These are phyloP conservation scores for Candida nemodendra DNA, from an alignment of 805 yeast species.

Conservation along the genomic window DNA sequence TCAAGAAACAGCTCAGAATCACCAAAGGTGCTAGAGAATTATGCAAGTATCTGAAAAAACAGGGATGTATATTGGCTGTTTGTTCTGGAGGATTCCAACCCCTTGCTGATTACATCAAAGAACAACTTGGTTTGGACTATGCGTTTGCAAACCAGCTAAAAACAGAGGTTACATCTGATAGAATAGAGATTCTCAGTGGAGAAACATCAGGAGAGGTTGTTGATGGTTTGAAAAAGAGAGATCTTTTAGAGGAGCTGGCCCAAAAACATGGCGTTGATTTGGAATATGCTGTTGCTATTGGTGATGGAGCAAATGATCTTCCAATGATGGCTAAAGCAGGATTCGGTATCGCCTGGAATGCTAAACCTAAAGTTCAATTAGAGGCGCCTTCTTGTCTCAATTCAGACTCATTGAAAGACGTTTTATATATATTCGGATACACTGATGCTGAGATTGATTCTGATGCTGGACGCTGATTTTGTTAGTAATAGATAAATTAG, in stretches of 20 bases:
- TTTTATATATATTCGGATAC: slow-evolving; percentile 79
- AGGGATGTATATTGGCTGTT: slow-evolving; percentile 76
- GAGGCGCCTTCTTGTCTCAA: slow-evolving; percentile 83
- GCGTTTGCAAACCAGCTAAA: slow-evolving; percentile 79
- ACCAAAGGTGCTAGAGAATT: slow-evolving; percentile 88
- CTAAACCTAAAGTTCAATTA: slow-evolving; percentile 87
- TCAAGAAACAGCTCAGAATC: slow-evolving; percentile 64
- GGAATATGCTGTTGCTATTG: slow-evolving; percentile 71
- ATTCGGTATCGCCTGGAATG: slow-evolving; percentile 95
- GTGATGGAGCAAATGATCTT: slow-evolving; percentile 97
- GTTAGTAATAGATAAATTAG: background rate
- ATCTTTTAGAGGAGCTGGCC: slow-evolving; percentile 62
- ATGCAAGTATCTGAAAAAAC: slow-evolving; percentile 54
- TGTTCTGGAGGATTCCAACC: slow-evolving; percentile 95
- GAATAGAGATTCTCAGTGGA: slow-evolving; percentile 61
- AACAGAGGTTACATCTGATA: slow-evolving; percentile 42
- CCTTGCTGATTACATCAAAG: slow-evolving; percentile 73
- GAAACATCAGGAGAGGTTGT: slow-evolving; percentile 77
- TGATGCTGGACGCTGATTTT: slow-evolving; percentile 2
- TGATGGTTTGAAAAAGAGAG: slow-evolving; percentile 82
- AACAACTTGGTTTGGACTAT: slow-evolving; percentile 69
- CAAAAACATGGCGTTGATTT: slow-evolving; percentile 50
- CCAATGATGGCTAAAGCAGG: slow-evolving; percentile 92
- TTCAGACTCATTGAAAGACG: slow-evolving; percentile 67
- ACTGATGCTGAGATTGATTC: slow-evolving; percentile 49